phyloP scores from a whole-genome alignment of 2,329 filamentous ascomycete genomes.

The Stachybotrys echinatus region DNA sequence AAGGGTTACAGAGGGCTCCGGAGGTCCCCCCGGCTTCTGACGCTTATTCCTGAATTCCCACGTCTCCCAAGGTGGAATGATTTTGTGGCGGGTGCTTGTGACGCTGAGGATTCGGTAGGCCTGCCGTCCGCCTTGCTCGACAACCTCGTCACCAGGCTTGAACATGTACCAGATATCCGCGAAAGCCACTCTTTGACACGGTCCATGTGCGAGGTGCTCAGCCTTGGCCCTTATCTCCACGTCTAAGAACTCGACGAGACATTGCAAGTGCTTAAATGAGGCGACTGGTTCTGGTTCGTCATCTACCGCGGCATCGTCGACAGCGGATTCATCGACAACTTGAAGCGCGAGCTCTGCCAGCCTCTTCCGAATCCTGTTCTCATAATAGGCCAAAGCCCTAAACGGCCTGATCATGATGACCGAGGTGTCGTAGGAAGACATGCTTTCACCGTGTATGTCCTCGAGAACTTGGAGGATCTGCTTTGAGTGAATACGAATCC shows the following conservation, averaged over 20 bases:
- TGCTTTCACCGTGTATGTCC: not conserved
- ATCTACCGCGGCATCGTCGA: too few species aligned
- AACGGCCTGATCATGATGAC: too few species aligned
- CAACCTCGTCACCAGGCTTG: conserved; percentile 16
- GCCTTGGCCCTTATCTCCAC: not conserved
- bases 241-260: conserved; percentile 7
- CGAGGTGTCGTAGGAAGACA: conserved; percentile 5
- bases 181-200: conserved; percentile 9
- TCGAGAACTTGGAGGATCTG: conserved; percentile 3
- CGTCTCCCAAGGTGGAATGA: not conserved
- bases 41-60: not conserved
- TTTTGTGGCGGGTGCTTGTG: conserved; percentile 2
- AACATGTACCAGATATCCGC: conserved; percentile 22
- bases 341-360: too few species aligned
- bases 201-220: not conserved
- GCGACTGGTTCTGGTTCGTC: too few species aligned
- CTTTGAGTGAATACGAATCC: conserved; percentile 7
- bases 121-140: conserved; percentile 11
- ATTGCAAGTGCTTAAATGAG: conserved; percentile 4
- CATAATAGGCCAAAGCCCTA: too few species aligned
- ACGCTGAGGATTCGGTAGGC: conserved; percentile 16
- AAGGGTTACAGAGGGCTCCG: conserved; percentile 3
- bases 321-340: too few species aligned
- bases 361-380: too few species aligned
- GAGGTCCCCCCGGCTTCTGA: too few species aligned